These are phyloP conservation scores for Oleoguttula mirabilis DNA, from an alignment of 495 filamentous ascomycete species.

Conservation along the genomic window DNA sequence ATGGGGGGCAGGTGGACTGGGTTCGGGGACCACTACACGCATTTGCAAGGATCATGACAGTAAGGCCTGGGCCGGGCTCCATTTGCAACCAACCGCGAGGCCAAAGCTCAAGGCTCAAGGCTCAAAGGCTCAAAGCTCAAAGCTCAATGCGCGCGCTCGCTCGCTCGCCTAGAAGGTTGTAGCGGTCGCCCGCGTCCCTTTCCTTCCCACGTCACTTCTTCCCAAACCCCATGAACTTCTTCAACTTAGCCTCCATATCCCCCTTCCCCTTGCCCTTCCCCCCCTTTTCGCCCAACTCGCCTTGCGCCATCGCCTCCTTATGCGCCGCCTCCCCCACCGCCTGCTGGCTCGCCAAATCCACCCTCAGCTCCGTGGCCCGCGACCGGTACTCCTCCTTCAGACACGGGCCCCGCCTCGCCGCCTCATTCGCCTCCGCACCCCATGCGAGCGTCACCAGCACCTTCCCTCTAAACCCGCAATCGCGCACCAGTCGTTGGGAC, in stretches of 20 bases:
- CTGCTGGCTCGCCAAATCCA: conserved; percentile 36
- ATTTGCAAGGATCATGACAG: too few relatives aligned
- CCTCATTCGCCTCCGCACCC: conserved; percentile 43
- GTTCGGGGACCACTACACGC: too few relatives aligned
- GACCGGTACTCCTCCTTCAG: conserved; percentile 55
- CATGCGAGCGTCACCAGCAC: conserved; percentile 70
- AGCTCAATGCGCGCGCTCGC: too few relatives aligned
- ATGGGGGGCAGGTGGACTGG: too few relatives aligned
- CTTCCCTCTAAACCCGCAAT: conserved; percentile 53
- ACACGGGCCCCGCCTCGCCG: conserved; percentile 37
- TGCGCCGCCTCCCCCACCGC: conserved; percentile 33
- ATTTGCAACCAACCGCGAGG: too few relatives aligned
- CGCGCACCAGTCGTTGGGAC: conserved; percentile 51
- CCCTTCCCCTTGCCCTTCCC: conserved; percentile 17
- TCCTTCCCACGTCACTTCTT: too few relatives aligned
- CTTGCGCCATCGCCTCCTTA: conserved; percentile 21
- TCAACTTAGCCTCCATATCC: conserved; percentile 37
- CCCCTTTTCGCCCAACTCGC: conserved; percentile 30
- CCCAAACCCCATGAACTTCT: conserved; percentile 29
- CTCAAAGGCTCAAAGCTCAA: too few relatives aligned
- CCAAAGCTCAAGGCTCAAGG: too few relatives aligned
- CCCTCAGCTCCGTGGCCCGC: conserved; percentile 54
- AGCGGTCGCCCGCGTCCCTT: too few relatives aligned
- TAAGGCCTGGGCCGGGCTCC: too few relatives aligned
- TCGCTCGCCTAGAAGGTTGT: too few relatives aligned